Conservation (phyloP, 1,284 basidiomycete species). For the Afroboletus lepidellus region DNA sequence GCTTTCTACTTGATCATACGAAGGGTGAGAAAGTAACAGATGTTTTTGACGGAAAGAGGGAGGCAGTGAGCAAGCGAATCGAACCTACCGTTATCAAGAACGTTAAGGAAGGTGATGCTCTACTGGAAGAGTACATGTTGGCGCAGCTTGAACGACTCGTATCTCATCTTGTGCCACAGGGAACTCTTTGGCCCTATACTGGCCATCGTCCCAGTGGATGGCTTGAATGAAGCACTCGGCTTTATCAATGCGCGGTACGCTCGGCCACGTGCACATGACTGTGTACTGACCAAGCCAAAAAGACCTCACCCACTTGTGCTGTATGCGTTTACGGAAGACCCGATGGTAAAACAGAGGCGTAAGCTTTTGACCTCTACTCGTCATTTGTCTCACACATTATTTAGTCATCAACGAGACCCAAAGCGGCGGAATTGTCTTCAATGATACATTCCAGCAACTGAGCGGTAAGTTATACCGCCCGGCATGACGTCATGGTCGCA, state of each 20-base stretch:
- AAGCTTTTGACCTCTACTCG: not conserved
- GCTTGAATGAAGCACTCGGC: slow-evolving; percentile 34
- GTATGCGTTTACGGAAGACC: slow-evolving; percentile 34
- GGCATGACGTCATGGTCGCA: slow-evolving; percentile 11
- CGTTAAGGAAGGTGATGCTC: slow-evolving; percentile 21
- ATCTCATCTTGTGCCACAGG: slow-evolving; percentile 27
- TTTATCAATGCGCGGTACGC: slow-evolving; percentile 47
- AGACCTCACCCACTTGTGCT: slow-evolving; percentile 29
- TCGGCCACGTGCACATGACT: too few species aligned
- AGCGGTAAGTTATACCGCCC: slow-evolving; percentile 15
- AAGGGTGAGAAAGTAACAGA: slow-evolving; percentile 55
- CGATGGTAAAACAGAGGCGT: slow-evolving; percentile 21
- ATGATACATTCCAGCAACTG: slow-evolving; percentile 53
- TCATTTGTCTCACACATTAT: not conserved
- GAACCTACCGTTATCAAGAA: slow-evolving; percentile 26
- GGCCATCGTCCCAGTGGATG: slow-evolving; percentile 59
- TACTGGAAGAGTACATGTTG: slow-evolving; percentile 29
- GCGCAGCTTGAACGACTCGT: not conserved
- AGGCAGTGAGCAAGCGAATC: slow-evolving; percentile 32
- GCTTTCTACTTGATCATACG: slow-evolving; percentile 46
- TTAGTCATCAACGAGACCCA: slow-evolving; percentile 46
- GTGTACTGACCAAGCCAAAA: slow-evolving; percentile 2
- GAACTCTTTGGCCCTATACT: slow-evolving; percentile 72
- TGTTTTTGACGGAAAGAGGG: slow-evolving; percentile 44
- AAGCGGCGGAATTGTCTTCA: slow-evolving; percentile 53